phyloP scores from a whole-genome alignment of 495 filamentous ascomycete genomes.

The Penicillium soppii region DNA sequence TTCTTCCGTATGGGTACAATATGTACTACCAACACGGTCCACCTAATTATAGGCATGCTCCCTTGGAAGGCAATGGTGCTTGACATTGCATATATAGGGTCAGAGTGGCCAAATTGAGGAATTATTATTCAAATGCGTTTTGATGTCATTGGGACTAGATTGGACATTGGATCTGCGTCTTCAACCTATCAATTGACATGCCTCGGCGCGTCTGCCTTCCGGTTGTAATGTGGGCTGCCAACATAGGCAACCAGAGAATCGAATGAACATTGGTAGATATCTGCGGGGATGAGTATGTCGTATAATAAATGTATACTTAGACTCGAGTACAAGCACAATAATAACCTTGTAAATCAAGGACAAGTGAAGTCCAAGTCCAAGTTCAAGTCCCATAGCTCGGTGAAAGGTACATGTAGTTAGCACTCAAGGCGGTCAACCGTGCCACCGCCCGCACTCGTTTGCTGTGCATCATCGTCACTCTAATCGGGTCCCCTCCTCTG shows the following conservation, averaged over 20 bases:
- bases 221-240: constrained; percentile 1
- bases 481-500: constrained; percentile 7
- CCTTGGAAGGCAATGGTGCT: constrained; percentile 2
- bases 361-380: no score
- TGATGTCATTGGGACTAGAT: neutral
- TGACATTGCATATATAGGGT: neutral
- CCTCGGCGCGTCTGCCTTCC: neutral
- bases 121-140: neutral
- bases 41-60: neutral
- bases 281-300: neutral
- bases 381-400: no score
- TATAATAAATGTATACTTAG: no score
- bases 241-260: constrained; percentile 1
- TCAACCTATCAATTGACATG: constrained; percentile 3
- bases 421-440: constrained; percentile 5
- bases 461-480: constrained; percentile 15
- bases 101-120: neutral
- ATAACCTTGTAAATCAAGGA: no score
- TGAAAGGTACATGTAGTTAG: neutral
- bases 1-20: constrained; percentile 2
- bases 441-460: constrained; percentile 5
- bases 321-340: neutral
- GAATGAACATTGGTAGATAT: neutral
- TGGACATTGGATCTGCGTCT: neutral
- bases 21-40: neutral